Conservation (phyloP, 2,329 filamentous ascomycete genomes). For the Paradendryphiella salina region DNA sequence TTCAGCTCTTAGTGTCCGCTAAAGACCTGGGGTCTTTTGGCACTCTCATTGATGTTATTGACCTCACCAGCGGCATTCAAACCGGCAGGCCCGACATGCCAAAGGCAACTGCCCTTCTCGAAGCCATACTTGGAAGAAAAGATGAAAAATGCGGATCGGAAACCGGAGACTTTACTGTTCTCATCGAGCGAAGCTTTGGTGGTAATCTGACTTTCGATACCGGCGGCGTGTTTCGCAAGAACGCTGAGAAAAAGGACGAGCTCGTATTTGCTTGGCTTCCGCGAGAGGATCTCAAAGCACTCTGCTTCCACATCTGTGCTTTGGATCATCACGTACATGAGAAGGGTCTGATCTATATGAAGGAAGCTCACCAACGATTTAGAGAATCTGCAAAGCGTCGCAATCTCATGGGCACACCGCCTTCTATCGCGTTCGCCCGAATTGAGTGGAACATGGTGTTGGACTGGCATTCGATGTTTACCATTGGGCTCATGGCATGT, state of each 20-base stretch:
- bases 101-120: constrained; percentile 58
- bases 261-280: constrained; percentile 64
- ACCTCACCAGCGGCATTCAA: constrained; percentile 70
- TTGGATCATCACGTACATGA: constrained; percentile 60
- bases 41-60: constrained; percentile 67
- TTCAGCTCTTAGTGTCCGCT: constrained; percentile 66
- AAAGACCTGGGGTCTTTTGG: constrained; percentile 68
- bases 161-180: constrained; percentile 48
- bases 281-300: constrained; percentile 61
- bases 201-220: constrained; percentile 47
- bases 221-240: constrained; percentile 50
- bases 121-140: constrained; percentile 60
- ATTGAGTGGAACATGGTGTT: constrained; percentile 68
- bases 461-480: constrained; percentile 70
- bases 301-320: constrained; percentile 63
- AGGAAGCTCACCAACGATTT: constrained; percentile 59
- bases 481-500: constrained; percentile 70
- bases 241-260: constrained; percentile 44
- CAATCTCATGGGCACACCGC: constrained; percentile 24
- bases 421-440: constrained; percentile 40
- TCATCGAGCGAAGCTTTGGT: constrained; percentile 44
- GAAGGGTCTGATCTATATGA: constrained; percentile 58
- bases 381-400: constrained; percentile 44
- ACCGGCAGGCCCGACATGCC: constrained; percentile 61
- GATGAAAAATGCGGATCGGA: constrained; percentile 37